Evolutionary conservation across 164 flowering plant genomes (phyloP).

Genomic region (Magnolia sinica): DNA sequence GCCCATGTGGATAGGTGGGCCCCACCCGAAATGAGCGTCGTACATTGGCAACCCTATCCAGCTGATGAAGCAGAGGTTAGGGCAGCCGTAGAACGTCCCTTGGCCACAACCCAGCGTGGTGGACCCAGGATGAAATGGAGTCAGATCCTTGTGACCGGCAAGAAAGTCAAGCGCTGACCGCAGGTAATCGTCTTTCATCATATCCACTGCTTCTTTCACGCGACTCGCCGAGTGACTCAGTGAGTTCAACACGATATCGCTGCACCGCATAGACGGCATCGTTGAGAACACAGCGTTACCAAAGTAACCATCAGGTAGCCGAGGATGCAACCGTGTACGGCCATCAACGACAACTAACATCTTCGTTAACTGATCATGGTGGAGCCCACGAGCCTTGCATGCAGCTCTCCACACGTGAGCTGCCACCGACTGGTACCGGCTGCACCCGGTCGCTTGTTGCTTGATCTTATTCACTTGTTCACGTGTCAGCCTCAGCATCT

Average conservation of each 20-base stretch:
- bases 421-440: constrained; percentile 16
- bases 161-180: constrained; percentile 62
- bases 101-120: constrained; percentile 23
- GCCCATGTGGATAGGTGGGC: constrained; percentile 36
- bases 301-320: constrained; percentile 17
- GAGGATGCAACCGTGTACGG: constrained; percentile 20
- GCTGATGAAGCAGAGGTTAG: constrained; percentile 28
- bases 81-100: constrained; percentile 28
- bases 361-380: constrained; percentile 12
- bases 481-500: constrained; percentile 30
- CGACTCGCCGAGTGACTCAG: constrained; percentile 29
- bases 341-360: constrained; percentile 8
- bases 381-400: constrained; percentile 20
- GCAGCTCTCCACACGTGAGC: constrained; percentile 33
- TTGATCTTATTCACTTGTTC: constrained; percentile 33
- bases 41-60: constrained; percentile 29
- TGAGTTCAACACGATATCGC: constrained; percentile 24
- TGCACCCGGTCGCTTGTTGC: constrained; percentile 28
- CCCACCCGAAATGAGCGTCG: constrained; percentile 44
- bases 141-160: constrained; percentile 53
- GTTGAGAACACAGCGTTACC: constrained; percentile 20
- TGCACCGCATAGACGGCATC: background rate
- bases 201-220: constrained; percentile 38
- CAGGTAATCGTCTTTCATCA: constrained; percentile 49
- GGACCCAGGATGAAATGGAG: constrained; percentile 44